A percentile compares a stretch with the other conserved stretches of the same genome.
Evolutionary conservation across 169 alveolate species (phyloP).

Genomic region (Cryptosporidium baileyi): DNA sequence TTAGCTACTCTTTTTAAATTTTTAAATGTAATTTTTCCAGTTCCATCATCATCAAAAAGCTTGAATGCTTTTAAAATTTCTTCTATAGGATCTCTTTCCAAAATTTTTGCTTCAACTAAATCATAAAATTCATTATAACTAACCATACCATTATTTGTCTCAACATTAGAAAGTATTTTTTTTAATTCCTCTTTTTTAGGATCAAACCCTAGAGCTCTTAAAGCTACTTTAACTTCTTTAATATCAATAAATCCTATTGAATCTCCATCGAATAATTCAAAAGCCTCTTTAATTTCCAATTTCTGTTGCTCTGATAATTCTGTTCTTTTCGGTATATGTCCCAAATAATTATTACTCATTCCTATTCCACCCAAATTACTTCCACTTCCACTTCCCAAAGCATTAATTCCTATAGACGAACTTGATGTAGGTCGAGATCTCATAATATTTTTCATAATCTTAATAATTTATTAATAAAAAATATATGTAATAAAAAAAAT

Average conservation of each 20-base stretch:
- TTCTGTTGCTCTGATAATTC: conserved; percentile 85
- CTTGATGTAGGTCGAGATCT: conserved; percentile 62
- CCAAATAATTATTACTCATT: not conserved
- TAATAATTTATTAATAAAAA: no score
- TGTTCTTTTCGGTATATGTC: conserved; percentile 69
- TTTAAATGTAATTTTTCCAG: conserved; percentile 90
- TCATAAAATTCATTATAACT: conserved; percentile 83
- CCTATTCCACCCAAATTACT: conserved; percentile 48
- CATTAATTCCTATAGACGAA: conserved; percentile 17
- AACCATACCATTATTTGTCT: conserved; percentile 66
- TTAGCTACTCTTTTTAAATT: conserved; percentile 94
- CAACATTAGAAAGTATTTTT: conserved; percentile 81
- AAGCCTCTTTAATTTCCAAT: conserved; percentile 96
- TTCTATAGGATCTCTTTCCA: conserved; percentile 94
- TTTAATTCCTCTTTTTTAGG: conserved; percentile 94
- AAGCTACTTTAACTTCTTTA: conserved; percentile 98
- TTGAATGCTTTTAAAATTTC: conserved; percentile 94
- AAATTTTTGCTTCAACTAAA: conserved; percentile 83
- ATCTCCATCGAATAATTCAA: conserved; percentile 96
- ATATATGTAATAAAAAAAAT: no score
- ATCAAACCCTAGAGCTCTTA: conserved; percentile 98
- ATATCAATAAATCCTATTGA: conserved; percentile 94
- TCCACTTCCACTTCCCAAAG: conserved; percentile 34
- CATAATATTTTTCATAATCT: conserved; percentile 12
- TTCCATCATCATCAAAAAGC: conserved; percentile 93